A percentile compares a stretch with the other conserved stretches of the same genome.
These are phyloP conservation scores for Ananas comosus DNA, from an alignment of 176 grass and related monocot species.

Conservation along the genomic window DNA sequence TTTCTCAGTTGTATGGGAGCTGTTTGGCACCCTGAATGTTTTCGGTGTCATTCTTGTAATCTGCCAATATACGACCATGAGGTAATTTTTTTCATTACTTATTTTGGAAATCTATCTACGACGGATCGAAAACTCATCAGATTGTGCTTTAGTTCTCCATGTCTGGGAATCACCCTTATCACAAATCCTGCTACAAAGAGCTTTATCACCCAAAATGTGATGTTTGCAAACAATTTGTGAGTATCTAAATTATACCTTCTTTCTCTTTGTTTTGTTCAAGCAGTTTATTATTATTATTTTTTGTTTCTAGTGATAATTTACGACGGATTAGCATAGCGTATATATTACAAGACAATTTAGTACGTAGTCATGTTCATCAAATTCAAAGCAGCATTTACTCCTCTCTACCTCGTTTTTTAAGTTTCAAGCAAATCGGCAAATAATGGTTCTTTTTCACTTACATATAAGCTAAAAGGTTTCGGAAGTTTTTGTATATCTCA, in stretches of 20 bases:
- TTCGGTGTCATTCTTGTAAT: slow-evolving; percentile 72
- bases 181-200: slow-evolving; percentile 68
- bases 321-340: too few relatives aligned
- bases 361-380: too few relatives aligned
- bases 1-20: slow-evolving; percentile 91
- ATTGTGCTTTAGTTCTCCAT: slow-evolving; percentile 43
- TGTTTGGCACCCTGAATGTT: slow-evolving; percentile 91
- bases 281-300: slow-evolving; percentile 11
- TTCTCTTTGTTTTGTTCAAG: slow-evolving; percentile 4
- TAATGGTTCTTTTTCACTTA: too few relatives aligned
- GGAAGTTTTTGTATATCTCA: too few relatives aligned
- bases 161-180: slow-evolving; percentile 72
- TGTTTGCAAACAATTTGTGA: slow-evolving; percentile 77
- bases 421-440: too few relatives aligned
- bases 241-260: slow-evolving; percentile 15
- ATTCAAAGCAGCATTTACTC: too few relatives aligned
- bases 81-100: slow-evolving; percentile 29
- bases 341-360: too few relatives aligned
- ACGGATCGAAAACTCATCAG: not conserved
- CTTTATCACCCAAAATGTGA: slow-evolving; percentile 90
- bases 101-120: not conserved
- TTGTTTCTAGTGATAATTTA: slow-evolving; percentile 5
- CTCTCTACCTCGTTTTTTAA: too few relatives aligned
- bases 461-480: too few relatives aligned
- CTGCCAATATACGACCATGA: slow-evolving; percentile 78